These are phyloP conservation scores for Diaporthe sp. DNA, from an alignment of 2,329 filamentous ascomycete genomes.

Conservation along the genomic window DNA sequence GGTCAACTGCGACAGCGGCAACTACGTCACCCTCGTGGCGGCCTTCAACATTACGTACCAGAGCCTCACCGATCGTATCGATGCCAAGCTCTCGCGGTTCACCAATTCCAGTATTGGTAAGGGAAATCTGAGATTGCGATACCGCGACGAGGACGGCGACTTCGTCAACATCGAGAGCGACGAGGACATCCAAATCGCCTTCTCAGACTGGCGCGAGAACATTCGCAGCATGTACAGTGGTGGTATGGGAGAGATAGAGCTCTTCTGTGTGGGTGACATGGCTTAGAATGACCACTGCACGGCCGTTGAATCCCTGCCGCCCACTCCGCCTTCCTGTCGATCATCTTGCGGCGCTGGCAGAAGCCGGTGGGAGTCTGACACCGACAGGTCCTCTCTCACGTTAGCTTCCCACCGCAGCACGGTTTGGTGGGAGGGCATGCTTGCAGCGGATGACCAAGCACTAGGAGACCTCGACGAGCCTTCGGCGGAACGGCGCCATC, in stretches of 20 bases:
- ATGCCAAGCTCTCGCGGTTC: slow-evolving; percentile 91
- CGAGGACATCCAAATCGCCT: slow-evolving; percentile 95
- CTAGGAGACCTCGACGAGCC: not conserved
- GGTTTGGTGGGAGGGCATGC: slow-evolving; percentile 24
- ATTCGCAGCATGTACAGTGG: slow-evolving; percentile 69
- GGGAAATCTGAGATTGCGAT: slow-evolving; percentile 87
- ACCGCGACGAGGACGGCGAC: slow-evolving; percentile 92
- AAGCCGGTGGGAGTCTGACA: slow-evolving; percentile 24
- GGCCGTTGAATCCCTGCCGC: slow-evolving; percentile 28
- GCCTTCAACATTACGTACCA: slow-evolving; percentile 96
- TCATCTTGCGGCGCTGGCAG: not conserved
- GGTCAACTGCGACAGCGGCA: slow-evolving; percentile 87
- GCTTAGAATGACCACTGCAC: slow-evolving; percentile 39
- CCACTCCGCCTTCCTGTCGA: not conserved
- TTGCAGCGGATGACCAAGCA: not conserved
- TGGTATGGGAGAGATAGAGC: slow-evolving; percentile 89
- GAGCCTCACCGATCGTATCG: slow-evolving; percentile 93
- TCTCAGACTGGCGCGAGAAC: slow-evolving; percentile 92
- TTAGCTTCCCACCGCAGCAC: not conserved
- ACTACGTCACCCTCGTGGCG: slow-evolving; percentile 95
- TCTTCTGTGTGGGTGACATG: slow-evolving; percentile 78
- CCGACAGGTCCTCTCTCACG: not conserved
- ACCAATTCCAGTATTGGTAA: slow-evolving; percentile 87
- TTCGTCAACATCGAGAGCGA: slow-evolving; percentile 95
- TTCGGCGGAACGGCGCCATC: not conserved